Conservation (phyloP, 2,329 filamentous ascomycete species). For the Lecanicillium sp. region DNA sequence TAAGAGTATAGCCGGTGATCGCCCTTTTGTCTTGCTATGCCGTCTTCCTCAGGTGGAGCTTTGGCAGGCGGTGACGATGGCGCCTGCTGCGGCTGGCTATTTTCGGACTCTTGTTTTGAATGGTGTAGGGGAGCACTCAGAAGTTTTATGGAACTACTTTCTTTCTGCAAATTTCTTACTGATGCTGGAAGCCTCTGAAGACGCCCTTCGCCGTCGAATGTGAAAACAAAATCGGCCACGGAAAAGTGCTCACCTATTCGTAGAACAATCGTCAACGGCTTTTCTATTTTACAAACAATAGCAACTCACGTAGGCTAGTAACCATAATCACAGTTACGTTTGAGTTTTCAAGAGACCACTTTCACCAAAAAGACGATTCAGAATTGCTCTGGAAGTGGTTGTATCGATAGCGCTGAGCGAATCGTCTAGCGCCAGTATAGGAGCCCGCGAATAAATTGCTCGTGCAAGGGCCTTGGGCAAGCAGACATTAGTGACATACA, state of each 20-base stretch:
- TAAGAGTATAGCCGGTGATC: too few species aligned
- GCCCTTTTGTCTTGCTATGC: too few species aligned
- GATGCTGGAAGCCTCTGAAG: background rate
- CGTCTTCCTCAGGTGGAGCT: too few species aligned
- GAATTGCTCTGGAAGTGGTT: background rate
- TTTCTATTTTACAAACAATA: too few species aligned
- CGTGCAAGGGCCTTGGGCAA: background rate
- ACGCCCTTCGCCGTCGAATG: background rate
- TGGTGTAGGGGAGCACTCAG: too few species aligned
- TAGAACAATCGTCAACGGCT: too few species aligned
- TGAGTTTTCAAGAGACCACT: background rate
- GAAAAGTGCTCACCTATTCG: background rate
- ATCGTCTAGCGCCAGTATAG: background rate
- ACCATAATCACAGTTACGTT: background rate
- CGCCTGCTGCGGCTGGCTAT: too few species aligned
- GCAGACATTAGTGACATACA: too few species aligned
- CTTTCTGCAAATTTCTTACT: too few species aligned
- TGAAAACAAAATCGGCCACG: background rate
- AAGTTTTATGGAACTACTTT: too few species aligned
- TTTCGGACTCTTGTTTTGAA: too few species aligned
- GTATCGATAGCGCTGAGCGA: background rate
- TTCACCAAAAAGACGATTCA: background rate
- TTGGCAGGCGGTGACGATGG: too few species aligned
- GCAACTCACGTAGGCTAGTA: slow-evolving; percentile 1
- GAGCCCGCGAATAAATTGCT: background rate